Evolutionary conservation across 2,329 filamentous ascomycete species (phyloP).

Genomic region (Macrophomina pseudophaseolina): DNA sequence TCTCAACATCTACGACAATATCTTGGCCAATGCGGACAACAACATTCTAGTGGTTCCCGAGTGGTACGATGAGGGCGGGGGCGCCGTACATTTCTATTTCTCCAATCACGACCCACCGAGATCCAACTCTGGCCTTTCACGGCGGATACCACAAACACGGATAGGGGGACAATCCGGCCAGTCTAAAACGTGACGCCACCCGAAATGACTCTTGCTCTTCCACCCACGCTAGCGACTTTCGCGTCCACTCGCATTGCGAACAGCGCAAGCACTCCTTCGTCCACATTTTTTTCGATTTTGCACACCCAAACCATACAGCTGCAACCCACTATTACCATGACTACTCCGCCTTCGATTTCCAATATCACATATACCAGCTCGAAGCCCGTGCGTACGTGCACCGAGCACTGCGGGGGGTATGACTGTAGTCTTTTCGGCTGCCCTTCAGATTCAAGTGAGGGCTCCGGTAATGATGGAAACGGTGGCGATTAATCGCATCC

Average conservation of each 20-base stretch:
- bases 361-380: constrained; percentile 5
- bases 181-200: not conserved
- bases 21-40: constrained; percentile 22
- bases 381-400: constrained; percentile 11
- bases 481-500: too few relatives aligned
- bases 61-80: not conserved
- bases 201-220: not conserved
- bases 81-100: constrained; percentile 10
- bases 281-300: not conserved
- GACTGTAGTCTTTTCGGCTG: constrained; percentile 25
- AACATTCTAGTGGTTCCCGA: constrained; percentile 1
- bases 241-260: not conserved
- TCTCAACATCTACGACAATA: constrained; percentile 23
- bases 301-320: not conserved
- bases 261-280: not conserved
- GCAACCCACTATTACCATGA: not conserved
- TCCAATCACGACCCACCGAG: constrained; percentile 24
- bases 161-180: constrained; percentile 11
- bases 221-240: not conserved
- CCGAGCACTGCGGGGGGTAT: not conserved
- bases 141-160: constrained; percentile 6
- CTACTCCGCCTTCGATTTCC: not conserved
- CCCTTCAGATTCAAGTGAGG: not conserved
- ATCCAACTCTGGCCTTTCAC: constrained; percentile 27
- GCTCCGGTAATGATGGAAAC: too few relatives aligned